A percentile compares a stretch with the other conserved stretches of the same genome.
These are phyloP conservation scores for Syncephalis plumigaleata DNA, from an alignment of 371 early-diverging fungal species.

Conservation along the genomic window DNA sequence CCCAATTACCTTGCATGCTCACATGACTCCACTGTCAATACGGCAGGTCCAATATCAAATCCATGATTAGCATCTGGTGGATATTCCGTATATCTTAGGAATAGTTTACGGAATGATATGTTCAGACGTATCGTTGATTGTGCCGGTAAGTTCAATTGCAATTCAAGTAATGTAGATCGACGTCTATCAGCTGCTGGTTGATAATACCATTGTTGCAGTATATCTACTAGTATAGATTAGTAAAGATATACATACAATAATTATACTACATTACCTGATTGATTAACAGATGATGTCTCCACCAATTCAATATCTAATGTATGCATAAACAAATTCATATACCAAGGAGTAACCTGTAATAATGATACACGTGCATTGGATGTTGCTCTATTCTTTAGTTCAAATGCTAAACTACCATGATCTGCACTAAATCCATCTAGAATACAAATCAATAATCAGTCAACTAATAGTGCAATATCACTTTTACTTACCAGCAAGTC, in stretches of 20 bases:
- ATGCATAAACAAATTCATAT: constrained; percentile 71
- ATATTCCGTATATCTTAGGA: constrained; percentile 86
- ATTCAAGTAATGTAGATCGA: constrained; percentile 66
- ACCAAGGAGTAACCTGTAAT: constrained; percentile 49
- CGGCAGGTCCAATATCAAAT: constrained; percentile 47
- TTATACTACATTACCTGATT: too few species aligned
- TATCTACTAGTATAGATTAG: too few species aligned
- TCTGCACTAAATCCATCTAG: too few species aligned
- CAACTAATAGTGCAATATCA: not conserved
- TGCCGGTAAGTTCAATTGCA: constrained; percentile 45
- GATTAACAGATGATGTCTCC: too few species aligned
- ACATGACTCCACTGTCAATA: constrained; percentile 23
- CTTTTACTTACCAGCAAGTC: not conserved
- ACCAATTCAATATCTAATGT: constrained; percentile 33
- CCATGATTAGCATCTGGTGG: constrained; percentile 94
- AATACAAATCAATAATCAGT: not conserved
- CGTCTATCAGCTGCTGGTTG: constrained; percentile 62
- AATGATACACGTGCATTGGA: too few species aligned
- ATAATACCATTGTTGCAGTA: constrained; percentile 28
- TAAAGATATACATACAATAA: too few species aligned
- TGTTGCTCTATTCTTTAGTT: too few species aligned
- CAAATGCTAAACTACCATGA: too few species aligned
- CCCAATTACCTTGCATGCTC: constrained; percentile 11
- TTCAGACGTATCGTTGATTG: constrained; percentile 40
- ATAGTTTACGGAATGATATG: constrained; percentile 73